Conservation (phyloP, 768 basidiomycete species). For the Mycena crocata region DNA sequence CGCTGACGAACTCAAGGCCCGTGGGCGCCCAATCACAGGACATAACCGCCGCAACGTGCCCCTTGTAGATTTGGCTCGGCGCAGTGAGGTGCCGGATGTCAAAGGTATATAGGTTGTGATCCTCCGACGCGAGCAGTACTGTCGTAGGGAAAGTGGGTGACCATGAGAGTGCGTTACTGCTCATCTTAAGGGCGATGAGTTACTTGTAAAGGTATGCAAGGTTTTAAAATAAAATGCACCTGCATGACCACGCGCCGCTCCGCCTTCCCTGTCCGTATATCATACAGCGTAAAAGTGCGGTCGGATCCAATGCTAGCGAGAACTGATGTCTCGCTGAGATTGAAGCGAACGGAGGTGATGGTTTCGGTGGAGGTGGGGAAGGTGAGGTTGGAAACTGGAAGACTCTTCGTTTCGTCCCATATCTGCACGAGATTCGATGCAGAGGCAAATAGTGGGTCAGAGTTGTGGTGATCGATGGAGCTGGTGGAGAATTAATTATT, state of each 20-base stretch:
- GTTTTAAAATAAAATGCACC: slow-evolving; percentile 51
- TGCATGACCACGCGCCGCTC: slow-evolving; percentile 93
- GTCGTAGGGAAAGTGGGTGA: slow-evolving; percentile 95
- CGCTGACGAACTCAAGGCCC: slow-evolving; percentile 94
- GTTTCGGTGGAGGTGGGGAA: slow-evolving; percentile 92
- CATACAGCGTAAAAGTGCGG: slow-evolving; percentile 95
- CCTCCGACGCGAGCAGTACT: slow-evolving; percentile 95
- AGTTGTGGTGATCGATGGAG: slow-evolving; percentile 93
- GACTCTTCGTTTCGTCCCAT: slow-evolving; percentile 97
- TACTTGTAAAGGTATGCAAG: neutral
- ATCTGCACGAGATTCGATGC: slow-evolving; percentile 94
- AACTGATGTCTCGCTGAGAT: slow-evolving; percentile 92
- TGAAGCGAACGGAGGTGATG: slow-evolving; percentile 89
- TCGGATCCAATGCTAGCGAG: slow-evolving; percentile 97
- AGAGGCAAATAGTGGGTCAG: slow-evolving; percentile 91
- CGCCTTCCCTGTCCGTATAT: slow-evolving; percentile 96
- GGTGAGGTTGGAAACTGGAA: slow-evolving; percentile 87
- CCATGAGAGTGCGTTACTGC: slow-evolving; percentile 91
- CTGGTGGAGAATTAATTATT: slow-evolving; percentile 51
- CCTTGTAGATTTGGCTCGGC: slow-evolving; percentile 96
- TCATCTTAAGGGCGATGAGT: slow-evolving; percentile 66
- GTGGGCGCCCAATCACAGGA: slow-evolving; percentile 98
- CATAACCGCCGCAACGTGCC: slow-evolving; percentile 96
- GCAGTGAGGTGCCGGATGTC: slow-evolving; percentile 87
- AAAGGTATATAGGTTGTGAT: slow-evolving; percentile 98